Evolutionary conservation across 2,329 filamentous ascomycete species (phyloP), one percentile per base, ranked within the genome.

Genomic region (Xylariaceae sp.): DNA sequence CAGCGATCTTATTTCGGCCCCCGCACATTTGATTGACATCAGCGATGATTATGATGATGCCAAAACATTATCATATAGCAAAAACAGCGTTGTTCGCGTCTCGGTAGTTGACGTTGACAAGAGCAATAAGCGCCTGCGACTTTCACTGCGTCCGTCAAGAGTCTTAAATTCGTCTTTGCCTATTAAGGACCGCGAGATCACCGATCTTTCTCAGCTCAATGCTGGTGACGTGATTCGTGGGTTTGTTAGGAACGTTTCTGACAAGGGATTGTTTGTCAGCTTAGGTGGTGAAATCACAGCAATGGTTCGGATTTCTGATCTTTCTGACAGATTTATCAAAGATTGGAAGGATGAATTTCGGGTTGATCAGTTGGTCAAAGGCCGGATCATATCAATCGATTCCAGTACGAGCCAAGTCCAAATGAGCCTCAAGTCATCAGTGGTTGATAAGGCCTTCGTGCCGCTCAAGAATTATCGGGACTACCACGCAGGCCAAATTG

Each of bases 271-370:
- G 1, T 96, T 96, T 65, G 82, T 99, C 44, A 80, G 86, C 22
- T 78, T 99, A 2, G 91, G 92, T 41, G 88, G 89, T 16, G 84
- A 87, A 58, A 79, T 96, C 16, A 88, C 88, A 47, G 92, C 86
- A 0, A 87, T 92, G 65, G 88, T 96, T 45, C 87, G 89, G 62
- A 86, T 97, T 49, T 83, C 87, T 9, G 92, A 97, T 68, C 79
- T 99, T 13, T 96, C 92, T 0, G 94, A 99, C 68, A 81, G 83
- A 7, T 99, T 86, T 69, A 74, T 99, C 64, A 97, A 97, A 71
- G 89, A 97, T 57, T 99, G 94, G 94, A 95, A 96, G 74, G 83
- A 88, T 34, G 78, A 86, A 42, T 96, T 92, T 73, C 85, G 94
- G 64, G 75, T 92, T 45, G 90, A 95, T 65, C 91, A 97, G 71